Conservation (phyloP, 139 green algal species). For the Haematococcus lacustris region DNA sequence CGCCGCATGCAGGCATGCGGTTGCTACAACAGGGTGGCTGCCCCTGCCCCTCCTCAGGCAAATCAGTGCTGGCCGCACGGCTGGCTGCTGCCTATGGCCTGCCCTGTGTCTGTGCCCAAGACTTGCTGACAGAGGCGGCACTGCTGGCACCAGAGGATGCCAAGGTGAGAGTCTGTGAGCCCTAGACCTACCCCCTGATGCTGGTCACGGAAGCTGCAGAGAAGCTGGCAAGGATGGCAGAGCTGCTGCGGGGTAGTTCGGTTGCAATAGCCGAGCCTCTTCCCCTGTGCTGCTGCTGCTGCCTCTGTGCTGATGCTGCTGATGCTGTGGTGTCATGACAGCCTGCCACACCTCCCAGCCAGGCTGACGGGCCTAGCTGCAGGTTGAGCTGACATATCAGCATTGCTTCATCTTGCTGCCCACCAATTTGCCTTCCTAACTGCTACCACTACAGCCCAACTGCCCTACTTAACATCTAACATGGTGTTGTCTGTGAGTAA, state of each 20-base stretch:
- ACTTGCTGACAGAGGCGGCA: conserved; percentile 25
- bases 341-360: neutral
- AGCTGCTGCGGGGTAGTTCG: neutral
- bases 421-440: too few relatives aligned
- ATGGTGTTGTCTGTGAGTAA: too few relatives aligned
- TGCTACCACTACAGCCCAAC: too few relatives aligned
- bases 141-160: conserved; percentile 8
- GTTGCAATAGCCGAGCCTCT: too few relatives aligned
- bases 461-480: too few relatives aligned
- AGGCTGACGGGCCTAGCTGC: neutral
- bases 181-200: neutral
- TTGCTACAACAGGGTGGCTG: neutral
- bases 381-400: too few relatives aligned
- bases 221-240: too few relatives aligned
- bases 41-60: neutral
- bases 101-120: conserved; percentile 15
- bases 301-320: neutral
- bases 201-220: neutral
- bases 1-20: too few relatives aligned
- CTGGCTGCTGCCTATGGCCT: conserved; percentile 28
- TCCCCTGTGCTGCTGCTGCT: too few relatives aligned
- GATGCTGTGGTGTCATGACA: too few relatives aligned
- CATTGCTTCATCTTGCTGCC: too few relatives aligned
- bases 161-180: neutral
- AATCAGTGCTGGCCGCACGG: neutral